Percentiles rank a stretch among this genome's conserved stretches.
phyloP scores from a whole-genome alignment of 2,329 filamentous ascomycete genomes.

The Alternaria sp. region DNA sequence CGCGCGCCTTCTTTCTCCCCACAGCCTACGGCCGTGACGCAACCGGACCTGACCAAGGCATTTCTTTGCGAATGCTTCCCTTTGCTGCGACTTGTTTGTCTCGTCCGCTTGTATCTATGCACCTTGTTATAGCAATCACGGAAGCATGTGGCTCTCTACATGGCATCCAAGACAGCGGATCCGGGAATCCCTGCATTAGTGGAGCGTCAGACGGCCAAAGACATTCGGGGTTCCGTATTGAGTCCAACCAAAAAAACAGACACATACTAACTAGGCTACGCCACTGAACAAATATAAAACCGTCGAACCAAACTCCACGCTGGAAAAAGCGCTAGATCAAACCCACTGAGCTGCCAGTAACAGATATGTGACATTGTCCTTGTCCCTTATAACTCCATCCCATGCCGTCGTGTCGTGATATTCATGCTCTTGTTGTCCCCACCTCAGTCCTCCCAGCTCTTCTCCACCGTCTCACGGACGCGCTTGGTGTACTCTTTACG shows the following conservation, averaged over 20 bases:
- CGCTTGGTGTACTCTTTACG: slow-evolving; percentile 95
- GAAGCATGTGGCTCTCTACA: not conserved
- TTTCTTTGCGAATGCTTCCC: not conserved
- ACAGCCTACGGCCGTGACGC: slow-evolving; percentile 30
- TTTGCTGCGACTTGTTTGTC: not conserved
- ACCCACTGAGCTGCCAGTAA: slow-evolving; percentile 14
- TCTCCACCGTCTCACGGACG: slow-evolving; percentile 95
- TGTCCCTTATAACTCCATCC: slow-evolving; percentile 32
- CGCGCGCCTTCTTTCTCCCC: slow-evolving; percentile 32
- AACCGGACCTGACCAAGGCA: slow-evolving; percentile 1
- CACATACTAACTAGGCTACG: slow-evolving; percentile 17
- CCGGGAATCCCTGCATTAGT: slow-evolving; percentile 6
- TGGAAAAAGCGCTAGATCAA: slow-evolving; percentile 29
- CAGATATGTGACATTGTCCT: slow-evolving; percentile 21
- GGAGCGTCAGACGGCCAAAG: not conserved
- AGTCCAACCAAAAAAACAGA: not conserved
- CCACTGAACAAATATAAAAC: slow-evolving; percentile 22
- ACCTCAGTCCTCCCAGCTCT: slow-evolving; percentile 92
- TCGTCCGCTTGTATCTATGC: not conserved
- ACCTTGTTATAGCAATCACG: not conserved
- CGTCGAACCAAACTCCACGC: slow-evolving; percentile 36
- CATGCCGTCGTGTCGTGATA: slow-evolving; percentile 27
- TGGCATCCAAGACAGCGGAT: slow-evolving; percentile 1
- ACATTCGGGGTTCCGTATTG: slow-evolving; percentile 1
- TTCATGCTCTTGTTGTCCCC: slow-evolving; percentile 7